phyloP scores from a whole-genome alignment of 768 basidiomycete species.

The Coprinopsis strossmayeri region DNA sequence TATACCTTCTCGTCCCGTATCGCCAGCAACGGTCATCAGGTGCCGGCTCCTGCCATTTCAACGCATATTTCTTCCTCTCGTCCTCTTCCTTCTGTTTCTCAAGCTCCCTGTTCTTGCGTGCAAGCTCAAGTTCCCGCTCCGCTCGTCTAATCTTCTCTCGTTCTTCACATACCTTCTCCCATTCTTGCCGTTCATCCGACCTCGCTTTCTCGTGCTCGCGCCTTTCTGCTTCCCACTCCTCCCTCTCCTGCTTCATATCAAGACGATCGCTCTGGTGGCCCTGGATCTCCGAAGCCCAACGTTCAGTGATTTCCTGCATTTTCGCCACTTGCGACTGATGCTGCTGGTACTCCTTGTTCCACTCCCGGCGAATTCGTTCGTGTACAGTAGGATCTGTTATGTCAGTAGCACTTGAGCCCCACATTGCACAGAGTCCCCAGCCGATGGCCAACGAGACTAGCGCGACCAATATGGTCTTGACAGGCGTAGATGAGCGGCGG shows the following conservation, averaged over 20 bases:
- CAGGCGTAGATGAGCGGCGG: too few relatives aligned
- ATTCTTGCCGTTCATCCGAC: neutral
- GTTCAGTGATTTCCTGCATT: neutral
- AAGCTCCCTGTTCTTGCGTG: neutral
- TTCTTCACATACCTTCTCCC: neutral
- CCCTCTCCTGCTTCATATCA: neutral
- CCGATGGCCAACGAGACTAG: too few relatives aligned
- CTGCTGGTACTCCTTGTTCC: neutral
- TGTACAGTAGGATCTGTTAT: constrained; percentile 1
- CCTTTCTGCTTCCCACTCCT: neutral
- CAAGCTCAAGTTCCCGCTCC: neutral
- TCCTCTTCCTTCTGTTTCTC: constrained; percentile 2
- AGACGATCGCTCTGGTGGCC: neutral
- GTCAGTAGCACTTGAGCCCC: neutral
- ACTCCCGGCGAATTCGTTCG: neutral
- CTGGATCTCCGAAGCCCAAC: neutral
- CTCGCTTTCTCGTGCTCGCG: too few relatives aligned
- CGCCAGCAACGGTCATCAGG: neutral
- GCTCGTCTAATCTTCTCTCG: neutral
- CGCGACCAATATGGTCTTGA: too few relatives aligned
- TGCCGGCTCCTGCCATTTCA: neutral
- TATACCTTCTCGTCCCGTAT: constrained; percentile 2
- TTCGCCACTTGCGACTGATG: neutral
- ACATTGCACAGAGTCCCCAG: too few relatives aligned
- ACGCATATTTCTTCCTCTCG: neutral